Evolutionary conservation across 1,139 yeast species (phyloP), one percentile per base, ranked within the genome.

Genomic region (Pneumocystis sp.): DNA sequence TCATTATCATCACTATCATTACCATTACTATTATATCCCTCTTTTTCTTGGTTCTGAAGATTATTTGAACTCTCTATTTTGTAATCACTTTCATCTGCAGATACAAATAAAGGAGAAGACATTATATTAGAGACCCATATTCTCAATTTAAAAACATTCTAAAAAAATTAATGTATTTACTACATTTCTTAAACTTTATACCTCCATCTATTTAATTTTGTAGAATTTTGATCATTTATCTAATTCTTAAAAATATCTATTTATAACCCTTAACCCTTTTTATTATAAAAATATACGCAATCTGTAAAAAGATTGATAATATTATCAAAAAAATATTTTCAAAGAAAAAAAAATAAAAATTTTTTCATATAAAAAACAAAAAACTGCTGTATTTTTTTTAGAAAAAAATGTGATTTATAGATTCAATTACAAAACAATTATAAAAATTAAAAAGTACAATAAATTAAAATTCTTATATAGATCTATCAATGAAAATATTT

Each of bases 31-130:
- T 37, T 39, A 83, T 2, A 67, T 72, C 45, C 64, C 68, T 72
- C 72, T 69, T 72, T 75, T 68, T 72, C 71, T 62, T 73, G 65
- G 29, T 72, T 72, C 68, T 72, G 74, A 68, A 72, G 71, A 62
- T 73, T 65, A 34, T 76, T 77, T 65, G 72, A 76, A 50, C 76
- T 73, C 66, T 79, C 87, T n/a, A 78, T 85, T 3, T 75, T 84
- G 42, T 76, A 85, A 40, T 74, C 82, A 42, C 74, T 82, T 60
- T 78, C 83, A 15, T 73, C 66, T 12, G 57, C 31, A 50, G 19
- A 15, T 50, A 25, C 34, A 25, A 12, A 12, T 50, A 25, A 12
- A 50, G 31, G 57, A 50, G 12, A 50, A 50, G 31, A 50, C 21
- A 50, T 15, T 8, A 50, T 50, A 50, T 50, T 12, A 12, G 57